Conservation (phyloP, 495 filamentous ascomycete species). For the Thermochaetoides thermophila region DNA sequence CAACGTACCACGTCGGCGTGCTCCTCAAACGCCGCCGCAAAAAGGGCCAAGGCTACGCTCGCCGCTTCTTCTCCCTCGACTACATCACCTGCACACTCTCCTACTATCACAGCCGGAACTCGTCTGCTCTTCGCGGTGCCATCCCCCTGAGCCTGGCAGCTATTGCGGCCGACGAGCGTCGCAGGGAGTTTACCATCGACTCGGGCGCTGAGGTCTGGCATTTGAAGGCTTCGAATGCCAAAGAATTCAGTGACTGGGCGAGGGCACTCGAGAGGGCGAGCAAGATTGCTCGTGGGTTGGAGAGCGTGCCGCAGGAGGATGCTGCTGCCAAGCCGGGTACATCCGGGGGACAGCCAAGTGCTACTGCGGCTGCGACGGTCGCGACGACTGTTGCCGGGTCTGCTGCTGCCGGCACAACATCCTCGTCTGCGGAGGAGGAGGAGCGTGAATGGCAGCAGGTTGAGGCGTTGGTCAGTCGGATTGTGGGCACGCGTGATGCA, state of each 20-base stretch:
- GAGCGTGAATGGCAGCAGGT: slow-evolving; percentile 76
- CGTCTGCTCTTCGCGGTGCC: slow-evolving; percentile 75
- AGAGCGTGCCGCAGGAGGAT: slow-evolving; percentile 17
- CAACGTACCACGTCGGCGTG: slow-evolving; percentile 58
- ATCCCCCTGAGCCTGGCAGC: slow-evolving; percentile 86
- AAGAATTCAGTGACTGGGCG: slow-evolving; percentile 80
- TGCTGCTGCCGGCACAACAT: no score
- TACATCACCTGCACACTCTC: slow-evolving; percentile 82
- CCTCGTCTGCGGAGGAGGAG: slow-evolving; percentile 34
- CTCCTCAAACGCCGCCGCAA: slow-evolving; percentile 83
- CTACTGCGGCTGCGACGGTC: slow-evolving; percentile 5
- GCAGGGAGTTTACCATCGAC: slow-evolving; percentile 87
- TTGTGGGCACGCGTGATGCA: slow-evolving; percentile 79
- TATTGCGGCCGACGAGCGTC: slow-evolving; percentile 71
- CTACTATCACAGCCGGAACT: slow-evolving; percentile 89
- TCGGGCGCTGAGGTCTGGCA: slow-evolving; percentile 97
- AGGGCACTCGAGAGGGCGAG: slow-evolving; percentile 70
- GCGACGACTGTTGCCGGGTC: slow-evolving; percentile 9
- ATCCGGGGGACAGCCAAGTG: slow-evolving; percentile 9
- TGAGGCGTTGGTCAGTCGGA: slow-evolving; percentile 63
- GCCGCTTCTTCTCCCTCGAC: slow-evolving; percentile 88
- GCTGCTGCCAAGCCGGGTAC: slow-evolving; percentile 6
- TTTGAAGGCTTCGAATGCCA: slow-evolving; percentile 63
- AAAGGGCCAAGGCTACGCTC: slow-evolving; percentile 82
- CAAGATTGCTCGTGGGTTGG: slow-evolving; percentile 34